phyloP scores from a whole-genome alignment of 2,329 filamentous ascomycete genomes.

The Tympanopsis confertula region DNA sequence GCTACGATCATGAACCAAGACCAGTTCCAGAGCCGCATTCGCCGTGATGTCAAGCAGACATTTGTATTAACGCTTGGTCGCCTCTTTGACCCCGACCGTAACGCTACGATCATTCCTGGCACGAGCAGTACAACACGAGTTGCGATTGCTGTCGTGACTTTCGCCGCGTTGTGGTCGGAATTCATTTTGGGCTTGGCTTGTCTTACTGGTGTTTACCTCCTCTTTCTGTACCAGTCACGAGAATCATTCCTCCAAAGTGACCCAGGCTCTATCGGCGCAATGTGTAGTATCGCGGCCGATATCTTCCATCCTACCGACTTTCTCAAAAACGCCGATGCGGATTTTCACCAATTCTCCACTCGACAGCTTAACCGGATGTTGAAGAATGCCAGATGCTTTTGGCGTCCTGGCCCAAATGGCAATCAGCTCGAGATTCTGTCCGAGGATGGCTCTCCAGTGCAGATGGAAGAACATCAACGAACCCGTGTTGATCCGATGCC shows the following conservation, averaged over 20 bases:
- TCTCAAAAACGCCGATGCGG: not conserved
- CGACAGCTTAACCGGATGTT: not conserved
- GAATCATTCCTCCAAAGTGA: not conserved
- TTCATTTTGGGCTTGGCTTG: not conserved
- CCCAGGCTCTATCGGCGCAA: not conserved
- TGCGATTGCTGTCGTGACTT: not conserved
- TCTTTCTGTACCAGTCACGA: not conserved
- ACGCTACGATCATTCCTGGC: not conserved
- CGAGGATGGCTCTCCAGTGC: not conserved
- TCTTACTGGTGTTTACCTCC: not conserved
- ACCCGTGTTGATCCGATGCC: not conserved
- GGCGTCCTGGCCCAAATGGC: not conserved
- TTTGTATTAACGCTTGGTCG: not conserved
- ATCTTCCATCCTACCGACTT: not conserved
- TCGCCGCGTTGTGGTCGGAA: conserved; percentile 1
- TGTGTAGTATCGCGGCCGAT: not conserved
- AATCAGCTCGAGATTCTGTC: not conserved
- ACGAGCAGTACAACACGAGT: not conserved
- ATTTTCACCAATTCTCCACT: not conserved
- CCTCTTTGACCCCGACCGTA: not conserved
- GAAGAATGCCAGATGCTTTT: not conserved
- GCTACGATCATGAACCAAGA: not conserved
- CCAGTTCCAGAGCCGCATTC: not conserved
- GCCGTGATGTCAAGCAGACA: not conserved
- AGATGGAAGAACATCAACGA: not conserved